Percentiles rank a stretch among this genome's conserved stretches.
Evolutionary conservation across 257 asterid genomes (phyloP).

Genomic region (Dorcoceras hygrometricum): DNA sequence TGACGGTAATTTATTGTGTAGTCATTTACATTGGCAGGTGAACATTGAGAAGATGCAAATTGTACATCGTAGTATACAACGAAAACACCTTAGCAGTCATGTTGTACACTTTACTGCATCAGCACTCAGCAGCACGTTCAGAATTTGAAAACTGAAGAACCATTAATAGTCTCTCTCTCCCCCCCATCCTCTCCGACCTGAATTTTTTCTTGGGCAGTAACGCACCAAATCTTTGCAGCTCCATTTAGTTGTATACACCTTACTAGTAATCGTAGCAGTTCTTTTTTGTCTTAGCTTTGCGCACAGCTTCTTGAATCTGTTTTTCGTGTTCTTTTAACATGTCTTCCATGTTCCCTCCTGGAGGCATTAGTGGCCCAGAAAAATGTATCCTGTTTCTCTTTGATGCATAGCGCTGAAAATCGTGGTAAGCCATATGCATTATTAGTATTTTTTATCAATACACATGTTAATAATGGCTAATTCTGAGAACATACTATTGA

Average conservation of each 20-base stretch:
- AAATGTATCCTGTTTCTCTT: slow-evolving; percentile 49
- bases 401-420: slow-evolving; percentile 42
- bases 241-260: background rate
- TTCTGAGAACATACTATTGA: slow-evolving; percentile 33
- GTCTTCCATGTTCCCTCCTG: slow-evolving; percentile 69
- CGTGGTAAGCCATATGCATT: background rate
- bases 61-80: slow-evolving; percentile 20
- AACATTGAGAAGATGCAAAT: background rate
- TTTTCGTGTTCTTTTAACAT: slow-evolving; percentile 72
- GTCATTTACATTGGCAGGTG: slow-evolving; percentile 4
- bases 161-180: slow-evolving; percentile 19
- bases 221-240: slow-evolving; percentile 11
- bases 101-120: background rate
- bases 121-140: slow-evolving; percentile 5
- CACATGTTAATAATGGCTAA: background rate
- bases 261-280: slow-evolving; percentile 10
- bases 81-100: slow-evolving; percentile 19
- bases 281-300: slow-evolving; percentile 36
- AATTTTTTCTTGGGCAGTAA: slow-evolving; percentile 21
- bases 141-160: slow-evolving; percentile 19
- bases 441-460: background rate
- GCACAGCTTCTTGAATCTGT: slow-evolving; percentile 66
- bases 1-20: background rate
- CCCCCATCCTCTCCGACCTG: slow-evolving; percentile 10
- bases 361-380: slow-evolving; percentile 71